A percentile compares a stretch with the other conserved stretches of the same genome.
phyloP scores from a whole-genome alignment of 2,329 filamentous ascomycete species.

The Epichloe sp. region DNA sequence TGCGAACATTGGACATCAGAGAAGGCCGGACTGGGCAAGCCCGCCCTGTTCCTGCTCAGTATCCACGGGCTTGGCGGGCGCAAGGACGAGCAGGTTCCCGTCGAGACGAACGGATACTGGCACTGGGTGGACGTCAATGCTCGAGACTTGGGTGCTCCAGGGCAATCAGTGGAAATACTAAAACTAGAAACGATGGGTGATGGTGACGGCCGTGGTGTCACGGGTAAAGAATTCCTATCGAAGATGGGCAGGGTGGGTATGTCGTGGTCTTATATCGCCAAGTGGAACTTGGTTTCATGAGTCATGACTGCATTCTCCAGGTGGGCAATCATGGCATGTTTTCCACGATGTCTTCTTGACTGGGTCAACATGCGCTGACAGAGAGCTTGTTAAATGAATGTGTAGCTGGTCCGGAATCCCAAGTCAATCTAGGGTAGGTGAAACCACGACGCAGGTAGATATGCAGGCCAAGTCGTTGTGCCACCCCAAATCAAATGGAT shows the following conservation, averaged over 20 bases:
- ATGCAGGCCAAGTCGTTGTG: no score
- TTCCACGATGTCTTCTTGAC: no score
- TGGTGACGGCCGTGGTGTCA: conserved; percentile 33
- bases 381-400: no score
- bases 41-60: conserved; percentile 57
- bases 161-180: conserved; percentile 53
- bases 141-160: conserved; percentile 51
- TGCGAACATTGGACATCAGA: conserved; percentile 78
- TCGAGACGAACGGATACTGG: conserved; percentile 65
- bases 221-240: conserved; percentile 30
- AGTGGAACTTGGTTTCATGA: conserved; percentile 34
- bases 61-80: conserved; percentile 54
- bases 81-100: conserved; percentile 53
- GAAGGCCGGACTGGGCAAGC: conserved; percentile 49
- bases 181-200: conserved; percentile 41
- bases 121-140: conserved; percentile 70
- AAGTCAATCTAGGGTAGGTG: no score
- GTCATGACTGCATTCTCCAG: conserved; percentile 26
- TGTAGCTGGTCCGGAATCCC: no score
- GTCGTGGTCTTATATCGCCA: conserved; percentile 29
- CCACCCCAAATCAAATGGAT: no score
- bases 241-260: conserved; percentile 32
- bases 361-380: no score
- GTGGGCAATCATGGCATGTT: no score
- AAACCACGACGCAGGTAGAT: no score